Percentiles rank a stretch among this genome's conserved stretches.
Evolutionary conservation across 345 rosid genomes (phyloP).

Genomic region (Corchorus olitorius): DNA sequence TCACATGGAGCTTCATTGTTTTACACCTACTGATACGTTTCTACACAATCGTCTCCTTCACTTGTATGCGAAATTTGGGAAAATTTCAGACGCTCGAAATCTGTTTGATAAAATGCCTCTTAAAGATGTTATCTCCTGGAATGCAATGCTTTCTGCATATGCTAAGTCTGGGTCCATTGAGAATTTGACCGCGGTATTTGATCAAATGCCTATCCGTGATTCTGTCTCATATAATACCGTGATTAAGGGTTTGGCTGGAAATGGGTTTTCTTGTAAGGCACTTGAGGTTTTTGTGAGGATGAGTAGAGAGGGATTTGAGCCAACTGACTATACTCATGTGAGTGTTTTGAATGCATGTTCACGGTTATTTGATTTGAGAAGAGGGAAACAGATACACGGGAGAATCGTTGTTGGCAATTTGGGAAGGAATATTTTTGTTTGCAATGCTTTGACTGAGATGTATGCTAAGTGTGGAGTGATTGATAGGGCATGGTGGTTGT

Average conservation of each 20-base stretch:
- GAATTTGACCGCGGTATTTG: constrained; percentile 42
- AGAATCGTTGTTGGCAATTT: constrained; percentile 38
- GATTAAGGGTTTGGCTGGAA: constrained; percentile 45
- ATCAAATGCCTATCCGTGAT: constrained; percentile 50
- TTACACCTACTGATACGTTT: constrained; percentile 40
- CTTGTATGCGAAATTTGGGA: constrained; percentile 42
- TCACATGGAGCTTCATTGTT: constrained; percentile 52
- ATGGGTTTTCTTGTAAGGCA: constrained; percentile 39
- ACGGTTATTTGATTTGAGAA: constrained; percentile 46
- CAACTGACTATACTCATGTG: constrained; percentile 52
- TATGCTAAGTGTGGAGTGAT: constrained; percentile 59
- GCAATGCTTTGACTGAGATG: constrained; percentile 60
- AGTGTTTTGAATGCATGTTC: constrained; percentile 56
- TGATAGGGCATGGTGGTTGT: constrained; percentile 49
- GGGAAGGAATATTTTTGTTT: constrained; percentile 41
- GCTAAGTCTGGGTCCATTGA: constrained; percentile 40
- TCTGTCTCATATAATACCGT: constrained; percentile 55
- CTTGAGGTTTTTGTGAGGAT: constrained; percentile 40
- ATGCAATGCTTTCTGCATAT: constrained; percentile 53
- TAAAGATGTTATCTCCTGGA: constrained; percentile 57
- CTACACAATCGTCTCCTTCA: constrained; percentile 60
- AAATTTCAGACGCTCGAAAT: constrained; percentile 32
- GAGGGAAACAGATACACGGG: constrained; percentile 59
- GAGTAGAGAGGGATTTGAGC: constrained; percentile 40
- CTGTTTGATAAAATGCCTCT: constrained; percentile 61